phyloP scores from a whole-genome alignment of 345 rosid genomes.

The Populus nigra region DNA sequence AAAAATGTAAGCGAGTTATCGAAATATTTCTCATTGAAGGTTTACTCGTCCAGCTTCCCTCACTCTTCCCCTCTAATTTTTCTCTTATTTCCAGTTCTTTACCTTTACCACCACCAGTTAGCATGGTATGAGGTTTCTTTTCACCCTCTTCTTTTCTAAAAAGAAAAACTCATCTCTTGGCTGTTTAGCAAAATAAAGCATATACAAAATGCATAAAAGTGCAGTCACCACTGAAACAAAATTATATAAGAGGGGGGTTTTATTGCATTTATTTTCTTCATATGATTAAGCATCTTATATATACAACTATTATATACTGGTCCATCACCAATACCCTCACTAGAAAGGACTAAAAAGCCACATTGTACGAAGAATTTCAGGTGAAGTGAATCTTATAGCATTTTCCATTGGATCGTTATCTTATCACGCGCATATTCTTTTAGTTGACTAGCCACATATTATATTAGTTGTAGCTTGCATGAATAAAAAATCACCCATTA shows the following conservation, averaged over 20 bases:
- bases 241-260: background rate
- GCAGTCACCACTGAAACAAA: background rate
- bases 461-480: background rate
- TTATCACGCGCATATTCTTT: background rate
- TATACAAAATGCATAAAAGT: background rate
- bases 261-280: background rate
- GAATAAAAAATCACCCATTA: background rate
- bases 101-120: background rate
- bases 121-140: background rate
- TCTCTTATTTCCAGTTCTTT: background rate
- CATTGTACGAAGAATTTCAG: background rate
- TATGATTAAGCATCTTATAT: background rate
- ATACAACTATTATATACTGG: background rate
- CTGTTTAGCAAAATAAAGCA: background rate
- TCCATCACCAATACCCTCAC: background rate
- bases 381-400: background rate
- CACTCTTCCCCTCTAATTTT: background rate
- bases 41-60: background rate
- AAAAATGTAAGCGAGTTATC: background rate
- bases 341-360: background rate
- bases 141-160: background rate
- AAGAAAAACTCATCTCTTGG: background rate
- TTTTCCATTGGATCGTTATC: background rate
- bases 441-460: background rate
- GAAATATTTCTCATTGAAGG: background rate